Percentiles rank a stretch among this genome's conserved stretches.
phyloP scores from a whole-genome alignment of 768 basidiomycete genomes.

The Calocera cornea region DNA sequence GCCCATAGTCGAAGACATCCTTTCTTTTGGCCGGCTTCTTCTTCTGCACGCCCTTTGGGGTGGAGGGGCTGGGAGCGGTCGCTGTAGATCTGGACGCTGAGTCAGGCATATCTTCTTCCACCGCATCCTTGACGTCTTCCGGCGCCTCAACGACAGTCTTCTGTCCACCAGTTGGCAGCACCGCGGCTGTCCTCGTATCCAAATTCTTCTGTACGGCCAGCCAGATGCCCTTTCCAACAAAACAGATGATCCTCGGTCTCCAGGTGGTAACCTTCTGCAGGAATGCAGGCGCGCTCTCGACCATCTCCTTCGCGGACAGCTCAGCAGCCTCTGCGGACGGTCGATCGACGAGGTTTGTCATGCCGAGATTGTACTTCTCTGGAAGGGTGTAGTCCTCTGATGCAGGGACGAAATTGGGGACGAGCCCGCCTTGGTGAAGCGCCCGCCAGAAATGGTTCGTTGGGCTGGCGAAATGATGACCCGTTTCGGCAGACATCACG shows the following conservation, averaged over 20 bases:
- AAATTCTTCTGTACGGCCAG: constrained; percentile 23
- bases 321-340: constrained; percentile 55
- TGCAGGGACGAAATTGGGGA: constrained; percentile 34
- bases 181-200: neutral
- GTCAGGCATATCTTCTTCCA: constrained; percentile 4
- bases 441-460: constrained; percentile 77
- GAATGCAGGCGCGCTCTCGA: constrained; percentile 40
- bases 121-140: constrained; percentile 14
- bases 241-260: constrained; percentile 56
- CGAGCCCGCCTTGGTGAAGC: constrained; percentile 46
- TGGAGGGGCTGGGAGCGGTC: neutral
- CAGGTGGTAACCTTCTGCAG: constrained; percentile 43
- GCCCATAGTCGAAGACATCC: constrained; percentile 25
- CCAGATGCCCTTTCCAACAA: constrained; percentile 66
- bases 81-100: neutral
- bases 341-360: constrained; percentile 68
- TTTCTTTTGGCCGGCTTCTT: constrained; percentile 6
- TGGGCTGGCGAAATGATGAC: constrained; percentile 68
- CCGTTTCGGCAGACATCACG: constrained; percentile 47
- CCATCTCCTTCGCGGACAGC: constrained; percentile 40
- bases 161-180: constrained; percentile 26
- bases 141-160: constrained; percentile 18
- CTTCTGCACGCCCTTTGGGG: neutral
- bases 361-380: constrained; percentile 42
- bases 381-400: constrained; percentile 50